These are phyloP conservation scores for Oidiodendron maius DNA, from an alignment of 495 filamentous ascomycete species.

Conservation along the genomic window DNA sequence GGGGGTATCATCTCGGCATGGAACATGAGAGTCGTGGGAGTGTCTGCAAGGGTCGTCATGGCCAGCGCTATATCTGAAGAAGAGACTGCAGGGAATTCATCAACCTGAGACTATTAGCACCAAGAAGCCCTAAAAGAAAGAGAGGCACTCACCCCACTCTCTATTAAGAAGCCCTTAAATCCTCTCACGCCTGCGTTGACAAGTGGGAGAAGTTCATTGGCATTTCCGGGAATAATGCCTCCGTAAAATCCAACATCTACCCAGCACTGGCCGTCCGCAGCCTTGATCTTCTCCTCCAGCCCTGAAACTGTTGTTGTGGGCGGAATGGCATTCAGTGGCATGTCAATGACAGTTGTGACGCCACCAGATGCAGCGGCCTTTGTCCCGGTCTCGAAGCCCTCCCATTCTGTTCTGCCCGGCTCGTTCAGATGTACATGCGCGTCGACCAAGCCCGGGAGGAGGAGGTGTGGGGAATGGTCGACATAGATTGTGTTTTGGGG, in stretches of 20 bases:
- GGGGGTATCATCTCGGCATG: slow-evolving; percentile 98
- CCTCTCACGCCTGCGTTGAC: slow-evolving; percentile 83
- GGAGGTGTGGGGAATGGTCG: slow-evolving; percentile 79
- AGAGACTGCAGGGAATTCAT: slow-evolving; percentile 90
- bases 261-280: slow-evolving; percentile 90
- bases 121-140: not conserved
- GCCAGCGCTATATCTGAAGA: slow-evolving; percentile 70
- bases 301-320: slow-evolving; percentile 86
- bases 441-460: slow-evolving; percentile 91
- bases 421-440: slow-evolving; percentile 98
- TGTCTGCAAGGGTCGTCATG: slow-evolving; percentile 70
- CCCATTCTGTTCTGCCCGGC: slow-evolving; percentile 96
- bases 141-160: slow-evolving; percentile 75
- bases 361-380: slow-evolving; percentile 91
- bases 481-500: slow-evolving; percentile 64
- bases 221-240: slow-evolving; percentile 89
- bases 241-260: slow-evolving; percentile 98
- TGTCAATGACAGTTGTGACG: slow-evolving; percentile 97
- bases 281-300: slow-evolving; percentile 77
- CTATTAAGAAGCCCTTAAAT: slow-evolving; percentile 97
- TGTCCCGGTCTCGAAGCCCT: slow-evolving; percentile 93
- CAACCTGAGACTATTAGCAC: slow-evolving; percentile 50
- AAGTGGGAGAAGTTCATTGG: slow-evolving; percentile 68
- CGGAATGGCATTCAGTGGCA: slow-evolving; percentile 96
- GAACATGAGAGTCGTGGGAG: slow-evolving; percentile 90